A percentile compares a stretch with the other conserved stretches of the same genome.
Evolutionary conservation across 2,329 filamentous ascomycete genomes (phyloP).

Genomic region (Mariannaea elegans): DNA sequence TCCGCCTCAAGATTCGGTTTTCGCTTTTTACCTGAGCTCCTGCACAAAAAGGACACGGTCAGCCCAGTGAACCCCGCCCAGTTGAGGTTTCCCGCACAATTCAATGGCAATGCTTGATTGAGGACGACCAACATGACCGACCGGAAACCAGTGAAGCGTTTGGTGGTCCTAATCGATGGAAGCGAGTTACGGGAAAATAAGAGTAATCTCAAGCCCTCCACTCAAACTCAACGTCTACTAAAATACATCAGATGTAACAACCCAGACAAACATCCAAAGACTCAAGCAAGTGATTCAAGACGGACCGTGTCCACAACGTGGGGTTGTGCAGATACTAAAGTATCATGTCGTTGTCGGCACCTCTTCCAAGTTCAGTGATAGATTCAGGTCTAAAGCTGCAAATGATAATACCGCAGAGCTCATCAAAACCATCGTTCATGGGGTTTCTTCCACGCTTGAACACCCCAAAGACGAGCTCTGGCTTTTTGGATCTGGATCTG

Average conservation of each 20-base stretch:
- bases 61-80: no score
- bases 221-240: not conserved
- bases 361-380: slow-evolving; percentile 26
- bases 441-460: slow-evolving; percentile 28
- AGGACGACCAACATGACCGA: slow-evolving; percentile 27
- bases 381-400: slow-evolving; percentile 18
- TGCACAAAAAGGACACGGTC: no score
- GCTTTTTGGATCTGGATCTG: slow-evolving; percentile 37
- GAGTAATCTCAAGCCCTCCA: not conserved
- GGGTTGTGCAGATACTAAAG: slow-evolving; percentile 27
- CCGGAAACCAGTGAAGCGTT: slow-evolving; percentile 22
- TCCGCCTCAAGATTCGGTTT: no score
- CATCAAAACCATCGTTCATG: slow-evolving; percentile 32
- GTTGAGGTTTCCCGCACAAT: no score
- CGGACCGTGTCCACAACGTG: slow-evolving; percentile 17
- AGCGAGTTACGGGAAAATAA: slow-evolving; percentile 24
- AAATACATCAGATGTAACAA: slow-evolving; percentile 23
- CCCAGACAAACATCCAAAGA: slow-evolving; percentile 32
- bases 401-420: slow-evolving; percentile 28
- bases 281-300: slow-evolving; percentile 29
- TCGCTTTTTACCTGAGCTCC: no score
- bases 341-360: slow-evolving; percentile 26
- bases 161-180: slow-evolving; percentile 35
- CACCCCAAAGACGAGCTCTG: slow-evolving; percentile 35
- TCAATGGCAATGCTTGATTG: no score